Base-by-base conservation (phyloP, 768 basidiomycete genomes). In the Gloeophyllum trabeum region DNA sequence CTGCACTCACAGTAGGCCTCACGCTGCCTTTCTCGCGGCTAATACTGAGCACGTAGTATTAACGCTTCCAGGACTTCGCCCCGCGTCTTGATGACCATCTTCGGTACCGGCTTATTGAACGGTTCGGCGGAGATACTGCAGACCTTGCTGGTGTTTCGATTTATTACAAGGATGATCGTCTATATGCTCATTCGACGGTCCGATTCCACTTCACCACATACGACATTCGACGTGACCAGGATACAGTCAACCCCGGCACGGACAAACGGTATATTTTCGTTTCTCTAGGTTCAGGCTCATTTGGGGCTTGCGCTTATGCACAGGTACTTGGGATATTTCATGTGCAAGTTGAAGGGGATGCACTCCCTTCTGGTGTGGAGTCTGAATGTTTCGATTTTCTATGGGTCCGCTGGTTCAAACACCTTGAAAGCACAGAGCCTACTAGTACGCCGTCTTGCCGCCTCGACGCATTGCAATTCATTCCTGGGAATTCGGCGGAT, bases 181-280 rank as follows among this genome's bases (percentile, higher is more conserved):
- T 64, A 21, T 67, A 53, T 38, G 18, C 4, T 4, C 61, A 65
- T 50, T 54, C 55, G 34, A 48, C 51, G 3, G 19, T 65, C 3
- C 56, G 55, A 0, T 37, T 69, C 39, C 63, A 66, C 46, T 67
- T 64, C 46, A 69, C 67, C 0, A 65, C 63, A 0, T 72, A 70
- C 48, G 63, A 72, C 48, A 26, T 66, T 13, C 58, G 61, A 13
- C 53, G 63, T 0, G 52, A 48, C 2, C 65, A 70, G 43, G 70
- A 75, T 44, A 45, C 55, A 0, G 50, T 73, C 41, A 69, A 70
- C 35, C 59, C 63, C 6, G 35, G 48, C 0, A 63, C 54, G 0
- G 56, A 66, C 6, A 32, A 32, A 32, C 26, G 55, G 1, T 54
- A 69, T 25, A 40, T 74, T 34, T 56, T 61, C 52, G 24, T 53